Evolutionary conservation across 306 rosid genomes (phyloP).

Genomic region (Malus orientalis): DNA sequence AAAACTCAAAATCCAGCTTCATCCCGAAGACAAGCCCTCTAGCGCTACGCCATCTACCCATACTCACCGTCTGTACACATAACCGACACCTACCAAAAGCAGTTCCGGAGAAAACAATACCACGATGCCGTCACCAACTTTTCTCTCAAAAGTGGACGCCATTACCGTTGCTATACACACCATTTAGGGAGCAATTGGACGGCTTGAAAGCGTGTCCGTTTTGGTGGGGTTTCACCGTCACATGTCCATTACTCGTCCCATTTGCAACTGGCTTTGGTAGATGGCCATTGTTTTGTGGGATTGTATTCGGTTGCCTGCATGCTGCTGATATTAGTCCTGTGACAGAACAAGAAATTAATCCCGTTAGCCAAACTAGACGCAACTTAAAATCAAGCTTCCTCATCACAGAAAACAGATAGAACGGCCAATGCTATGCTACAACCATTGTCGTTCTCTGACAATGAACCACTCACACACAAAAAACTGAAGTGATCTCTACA

Average conservation of each 20-base stretch:
- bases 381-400: background rate
- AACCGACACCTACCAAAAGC: conserved; percentile 37
- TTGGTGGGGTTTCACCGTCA: conserved; percentile 30
- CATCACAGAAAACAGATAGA: background rate
- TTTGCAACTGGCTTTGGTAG: conserved; percentile 17
- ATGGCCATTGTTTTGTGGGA: conserved; percentile 25
- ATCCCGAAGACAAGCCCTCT: conserved; percentile 33
- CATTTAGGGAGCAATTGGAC: conserved; percentile 49
- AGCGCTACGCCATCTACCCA: conserved; percentile 56
- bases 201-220: conserved; percentile 45
- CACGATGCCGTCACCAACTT: conserved; percentile 7
- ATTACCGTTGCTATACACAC: conserved; percentile 55
- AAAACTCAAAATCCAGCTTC: conserved; percentile 40
- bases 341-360: background rate
- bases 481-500: background rate
- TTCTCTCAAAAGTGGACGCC: conserved; percentile 45
- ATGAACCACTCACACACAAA: background rate
- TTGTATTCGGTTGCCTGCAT: conserved; percentile 32
- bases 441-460: background rate
- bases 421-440: background rate
- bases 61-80: conserved; percentile 72
- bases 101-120: conserved; percentile 26
- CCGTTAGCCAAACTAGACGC: background rate
- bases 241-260: conserved; percentile 43
- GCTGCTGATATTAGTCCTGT: conserved; percentile 73